A percentile compares a stretch with the other conserved stretches of the same genome.
phyloP scores from a whole-genome alignment of 805 yeast genomes.

The Candida incommunis region DNA sequence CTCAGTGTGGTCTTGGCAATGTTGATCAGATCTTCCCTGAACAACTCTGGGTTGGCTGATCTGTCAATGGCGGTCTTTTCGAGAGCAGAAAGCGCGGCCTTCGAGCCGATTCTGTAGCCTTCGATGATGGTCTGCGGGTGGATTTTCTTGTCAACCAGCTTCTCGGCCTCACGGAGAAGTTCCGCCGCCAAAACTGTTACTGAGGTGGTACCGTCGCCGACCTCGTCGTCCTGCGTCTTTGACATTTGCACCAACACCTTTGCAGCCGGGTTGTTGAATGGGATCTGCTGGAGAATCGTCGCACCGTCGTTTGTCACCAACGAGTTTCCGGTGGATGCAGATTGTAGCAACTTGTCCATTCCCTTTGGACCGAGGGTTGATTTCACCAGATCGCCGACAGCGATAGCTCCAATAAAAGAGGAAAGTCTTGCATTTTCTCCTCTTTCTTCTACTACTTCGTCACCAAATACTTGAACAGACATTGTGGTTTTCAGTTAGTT shows the following conservation, averaged over 20 bases:
- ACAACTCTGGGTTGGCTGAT: slow-evolving; percentile 38
- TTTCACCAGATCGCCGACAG: slow-evolving; percentile 95
- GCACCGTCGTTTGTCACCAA: slow-evolving; percentile 97
- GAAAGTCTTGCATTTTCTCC: slow-evolving; percentile 97
- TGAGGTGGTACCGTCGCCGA: slow-evolving; percentile 96
- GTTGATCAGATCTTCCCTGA: slow-evolving; percentile 63
- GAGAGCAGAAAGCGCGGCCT: slow-evolving; percentile 74
- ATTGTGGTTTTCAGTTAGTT: too few species aligned
- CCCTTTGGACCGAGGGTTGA: slow-evolving; percentile 96
- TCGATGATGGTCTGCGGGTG: slow-evolving; percentile 97
- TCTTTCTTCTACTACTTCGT: slow-evolving; percentile 93
- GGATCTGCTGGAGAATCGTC: slow-evolving; percentile 84
- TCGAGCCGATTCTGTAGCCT: slow-evolving; percentile 82
- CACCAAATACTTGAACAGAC: slow-evolving; percentile 93
- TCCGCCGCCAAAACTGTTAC: slow-evolving; percentile 95
- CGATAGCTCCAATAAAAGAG: slow-evolving; percentile 96
- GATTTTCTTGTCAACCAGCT: slow-evolving; percentile 78
- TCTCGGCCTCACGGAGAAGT: slow-evolving; percentile 81
- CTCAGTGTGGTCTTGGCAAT: slow-evolving; percentile 91
- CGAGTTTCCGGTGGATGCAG: slow-evolving; percentile 65
- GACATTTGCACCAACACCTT: slow-evolving; percentile 88
- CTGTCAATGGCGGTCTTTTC: slow-evolving; percentile 66
- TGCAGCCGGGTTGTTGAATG: slow-evolving; percentile 96
- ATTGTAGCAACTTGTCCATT: slow-evolving; percentile 89
- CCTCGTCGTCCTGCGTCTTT: slow-evolving; percentile 96